phyloP scores from a whole-genome alignment of 768 basidiomycete species.

The Cyclocybe cylindracea region DNA sequence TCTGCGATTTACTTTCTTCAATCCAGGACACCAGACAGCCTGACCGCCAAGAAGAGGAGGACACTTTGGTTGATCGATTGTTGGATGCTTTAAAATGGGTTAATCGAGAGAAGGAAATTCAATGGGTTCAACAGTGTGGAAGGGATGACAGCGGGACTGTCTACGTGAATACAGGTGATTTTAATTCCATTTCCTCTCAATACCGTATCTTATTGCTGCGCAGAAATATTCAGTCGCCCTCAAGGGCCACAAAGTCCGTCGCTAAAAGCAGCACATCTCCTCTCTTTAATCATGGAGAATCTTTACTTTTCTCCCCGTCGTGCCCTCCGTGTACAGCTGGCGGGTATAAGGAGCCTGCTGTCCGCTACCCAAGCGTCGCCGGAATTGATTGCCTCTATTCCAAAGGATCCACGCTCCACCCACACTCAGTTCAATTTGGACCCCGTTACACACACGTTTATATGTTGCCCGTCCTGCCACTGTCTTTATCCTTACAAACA shows the following conservation, averaged over 20 bases:
- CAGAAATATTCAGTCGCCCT: slow-evolving; percentile 12
- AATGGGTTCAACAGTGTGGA: slow-evolving; percentile 16
- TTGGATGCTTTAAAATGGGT: slow-evolving; percentile 5
- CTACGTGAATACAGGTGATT: slow-evolving; percentile 16
- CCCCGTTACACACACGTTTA: slow-evolving; percentile 16
- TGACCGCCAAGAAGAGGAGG: background rate
- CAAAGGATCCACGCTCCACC: slow-evolving; percentile 21
- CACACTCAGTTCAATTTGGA: slow-evolving; percentile 18
- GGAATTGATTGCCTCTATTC: slow-evolving; percentile 7
- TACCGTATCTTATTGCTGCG: background rate
- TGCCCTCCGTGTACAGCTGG: slow-evolving; percentile 18
- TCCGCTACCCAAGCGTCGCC: background rate
- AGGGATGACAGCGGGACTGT: background rate
- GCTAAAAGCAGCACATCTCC: background rate
- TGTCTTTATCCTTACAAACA: slow-evolving; percentile 16
- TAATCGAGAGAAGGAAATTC: slow-evolving; percentile 13
- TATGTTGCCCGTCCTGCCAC: slow-evolving; percentile 25
- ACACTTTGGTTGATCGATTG: slow-evolving; percentile 5
- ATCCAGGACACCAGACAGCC: slow-evolving; percentile 3
- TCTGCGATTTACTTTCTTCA: too few relatives aligned
- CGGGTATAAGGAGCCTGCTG: slow-evolving; percentile 18
- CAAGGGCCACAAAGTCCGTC: slow-evolving; percentile 3
- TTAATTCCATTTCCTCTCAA: background rate
- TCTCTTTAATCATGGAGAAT: slow-evolving; percentile 18
- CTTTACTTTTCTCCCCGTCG: slow-evolving; percentile 20